Conservation (phyloP, 345 rosid species). For the Pistacia atlantica region DNA sequence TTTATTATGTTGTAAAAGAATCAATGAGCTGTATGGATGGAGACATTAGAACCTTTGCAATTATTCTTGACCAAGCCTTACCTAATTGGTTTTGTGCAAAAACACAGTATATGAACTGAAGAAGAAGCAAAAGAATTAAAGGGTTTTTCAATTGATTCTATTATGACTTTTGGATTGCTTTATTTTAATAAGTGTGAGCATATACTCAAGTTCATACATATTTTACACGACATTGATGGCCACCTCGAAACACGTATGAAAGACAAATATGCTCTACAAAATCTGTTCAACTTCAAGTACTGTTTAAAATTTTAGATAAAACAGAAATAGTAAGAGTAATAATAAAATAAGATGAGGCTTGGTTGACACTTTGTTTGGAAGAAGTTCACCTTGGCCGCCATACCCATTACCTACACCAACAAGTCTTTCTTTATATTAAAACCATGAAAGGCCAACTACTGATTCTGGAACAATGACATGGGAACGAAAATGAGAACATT, state of each 20-base stretch:
- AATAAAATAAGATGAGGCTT: not conserved
- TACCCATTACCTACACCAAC: not conserved
- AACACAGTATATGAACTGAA: not conserved
- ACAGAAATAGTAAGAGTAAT: not conserved
- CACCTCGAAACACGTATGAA: not conserved
- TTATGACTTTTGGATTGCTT: not conserved
- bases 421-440: constrained; percentile 8
- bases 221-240: not conserved
- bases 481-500: not conserved
- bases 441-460: constrained; percentile 13
- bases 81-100: not conserved
- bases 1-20: not conserved
- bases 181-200: not conserved
- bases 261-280: not conserved
- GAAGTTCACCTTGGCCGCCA: constrained; percentile 7
- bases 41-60: constrained; percentile 15
- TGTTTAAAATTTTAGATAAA: not conserved
- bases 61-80: constrained; percentile 11
- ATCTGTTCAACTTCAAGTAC: not conserved
- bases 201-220: not conserved
- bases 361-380: constrained; percentile 8
- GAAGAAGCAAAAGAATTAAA: not conserved
- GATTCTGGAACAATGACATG: not conserved
- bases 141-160: not conserved
- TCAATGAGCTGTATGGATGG: constrained; percentile 14